Evolutionary conservation across 768 basidiomycete genomes (phyloP).

Genomic region (Tricholoma sp.): DNA sequence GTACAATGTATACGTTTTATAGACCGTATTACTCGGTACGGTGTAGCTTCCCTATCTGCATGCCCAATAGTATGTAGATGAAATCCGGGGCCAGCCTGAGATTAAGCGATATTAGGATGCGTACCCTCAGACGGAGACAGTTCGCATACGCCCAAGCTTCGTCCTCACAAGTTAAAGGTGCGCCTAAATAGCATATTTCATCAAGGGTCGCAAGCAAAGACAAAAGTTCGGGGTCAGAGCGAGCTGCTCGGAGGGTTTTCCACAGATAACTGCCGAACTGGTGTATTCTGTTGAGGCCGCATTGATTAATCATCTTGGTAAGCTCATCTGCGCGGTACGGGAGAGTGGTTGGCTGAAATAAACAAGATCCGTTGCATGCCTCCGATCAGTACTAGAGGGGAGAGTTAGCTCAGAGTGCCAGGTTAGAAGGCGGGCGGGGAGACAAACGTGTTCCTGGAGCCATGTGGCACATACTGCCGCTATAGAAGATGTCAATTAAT

Average conservation of each 20-base stretch:
- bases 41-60: no score
- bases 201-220: constrained; percentile 49
- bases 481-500: constrained; percentile 24
- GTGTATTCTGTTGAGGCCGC: constrained; percentile 68
- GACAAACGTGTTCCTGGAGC: constrained; percentile 69
- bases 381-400: constrained; percentile 58
- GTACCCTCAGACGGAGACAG: constrained; percentile 59
- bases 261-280: constrained; percentile 71
- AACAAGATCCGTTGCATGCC: constrained; percentile 71
- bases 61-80: constrained; percentile 44
- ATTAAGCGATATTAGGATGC: constrained; percentile 18
- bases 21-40: no score
- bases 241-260: constrained; percentile 39
- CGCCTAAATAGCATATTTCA: constrained; percentile 63
- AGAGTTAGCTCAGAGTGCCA: constrained; percentile 14
- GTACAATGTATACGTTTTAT: no score
- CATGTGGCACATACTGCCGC: constrained; percentile 84
- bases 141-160: constrained; percentile 66
- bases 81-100: constrained; percentile 5
- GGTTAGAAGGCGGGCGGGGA: constrained; percentile 8
- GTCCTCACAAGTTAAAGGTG: constrained; percentile 64
- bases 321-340: constrained; percentile 67
- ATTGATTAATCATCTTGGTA: constrained; percentile 61
- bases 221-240: constrained; percentile 52
- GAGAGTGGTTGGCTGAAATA: constrained; percentile 63